Evolutionary conservation across 352 stramenopile species (phyloP).

Genomic region (Thraustochytrium striatum): DNA sequence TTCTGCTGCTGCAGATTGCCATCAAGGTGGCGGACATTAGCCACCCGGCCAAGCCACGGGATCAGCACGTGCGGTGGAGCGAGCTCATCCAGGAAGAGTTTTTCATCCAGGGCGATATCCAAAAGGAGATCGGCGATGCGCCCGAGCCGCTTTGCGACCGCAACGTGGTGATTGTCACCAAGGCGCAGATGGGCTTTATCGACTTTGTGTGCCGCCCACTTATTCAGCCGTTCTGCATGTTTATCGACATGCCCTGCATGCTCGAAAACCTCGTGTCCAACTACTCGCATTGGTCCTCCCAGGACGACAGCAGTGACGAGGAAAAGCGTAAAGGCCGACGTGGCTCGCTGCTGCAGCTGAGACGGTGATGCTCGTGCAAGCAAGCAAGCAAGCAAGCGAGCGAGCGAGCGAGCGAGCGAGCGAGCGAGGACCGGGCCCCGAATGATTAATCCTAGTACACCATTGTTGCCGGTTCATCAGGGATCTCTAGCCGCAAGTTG

Average conservation of each 20-base stretch:
- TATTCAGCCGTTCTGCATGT: constrained; percentile 14
- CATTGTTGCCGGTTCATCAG: neutral
- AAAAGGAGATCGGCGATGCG: constrained; percentile 72
- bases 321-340: no score
- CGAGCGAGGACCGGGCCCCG: no score
- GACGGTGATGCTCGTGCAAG: no score
- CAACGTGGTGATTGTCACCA: constrained; percentile 78
- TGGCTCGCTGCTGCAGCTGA: no score
- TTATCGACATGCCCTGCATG: constrained; percentile 36
- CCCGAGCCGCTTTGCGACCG: constrained; percentile 85
- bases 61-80: constrained; percentile 69
- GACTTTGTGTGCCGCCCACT: constrained; percentile 71
- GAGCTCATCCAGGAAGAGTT: constrained; percentile 82
- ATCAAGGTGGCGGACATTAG: constrained; percentile 55
- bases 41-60: constrained; percentile 54
- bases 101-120: constrained; percentile 81
- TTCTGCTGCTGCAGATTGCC: constrained; percentile 37
- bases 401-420: no score
- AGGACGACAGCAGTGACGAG: neutral
- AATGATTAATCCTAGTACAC: neutral
- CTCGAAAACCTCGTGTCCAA: constrained; percentile 21
- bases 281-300: neutral
- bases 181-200: constrained; percentile 86
- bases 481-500: constrained; percentile 19
- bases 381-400: no score